Base-by-base conservation (phyloP, 192 early-diverging fungal genomes). In the Coemansia sp. region DNA sequence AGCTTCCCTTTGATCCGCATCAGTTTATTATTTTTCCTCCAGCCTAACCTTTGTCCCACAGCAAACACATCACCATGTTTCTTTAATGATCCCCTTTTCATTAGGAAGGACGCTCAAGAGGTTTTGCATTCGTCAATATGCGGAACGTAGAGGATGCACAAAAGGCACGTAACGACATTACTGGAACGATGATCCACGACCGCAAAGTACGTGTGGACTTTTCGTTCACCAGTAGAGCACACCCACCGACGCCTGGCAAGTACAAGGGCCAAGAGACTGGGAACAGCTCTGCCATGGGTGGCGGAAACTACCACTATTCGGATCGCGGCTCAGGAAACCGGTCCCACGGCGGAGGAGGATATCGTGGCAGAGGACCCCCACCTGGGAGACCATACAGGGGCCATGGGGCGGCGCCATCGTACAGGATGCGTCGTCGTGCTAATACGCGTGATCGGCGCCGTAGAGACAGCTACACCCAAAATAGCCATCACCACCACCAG, bases 41-140 rank as follows among this genome's bases (percentile, higher is more conserved):
- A 23, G 29, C 23, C 43, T 57, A 29, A 9, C 13, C 55, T 31
- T 40, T 16, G 13, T 57, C 34, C 46, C 12, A 45, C 34, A n/a
- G 15, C 35, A 66, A 30, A 42, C 46, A 66, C 28, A 66, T 7
- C 12, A 34, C 56, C 21, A 28, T 20, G 31, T 42, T 45, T 29
- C n/a, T 10, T 21, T n/a, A n/a, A 31, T 21, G 58, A 63, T 74
- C 13, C 4, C 15, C 15, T 5, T 43, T 4, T 18, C 5, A 10
- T 18, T 43, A 80, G 77, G 69, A 75, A 13, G 72, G 72, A 10
- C 77, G 72, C 21, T 80, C 77, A n/a, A 42, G 77, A 39, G 68
- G 77, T 10, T 80, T 67, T 63, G 77, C 58, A 26, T 80, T 80
- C 48, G 51, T 80, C 53, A 80, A 75, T 39, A 80, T 80, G 77